phyloP scores from a whole-genome alignment of 768 basidiomycete species.

The Mycena amicta region DNA sequence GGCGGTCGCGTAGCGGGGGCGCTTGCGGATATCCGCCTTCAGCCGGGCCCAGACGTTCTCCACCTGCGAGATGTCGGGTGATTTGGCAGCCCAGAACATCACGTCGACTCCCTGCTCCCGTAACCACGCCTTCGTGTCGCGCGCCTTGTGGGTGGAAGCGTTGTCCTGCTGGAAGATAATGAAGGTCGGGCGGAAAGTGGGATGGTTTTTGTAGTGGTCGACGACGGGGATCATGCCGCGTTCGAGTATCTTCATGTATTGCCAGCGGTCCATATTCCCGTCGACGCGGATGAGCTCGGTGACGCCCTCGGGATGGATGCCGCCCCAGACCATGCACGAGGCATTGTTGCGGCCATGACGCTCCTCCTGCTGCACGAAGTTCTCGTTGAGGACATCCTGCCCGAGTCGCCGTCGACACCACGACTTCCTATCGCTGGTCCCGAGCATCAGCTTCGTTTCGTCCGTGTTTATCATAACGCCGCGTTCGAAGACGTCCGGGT shows the following conservation, averaged over 20 bases:
- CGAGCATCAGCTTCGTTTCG: constrained; percentile 3
- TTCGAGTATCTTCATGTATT: constrained; percentile 4
- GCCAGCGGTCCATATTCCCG: not conserved
- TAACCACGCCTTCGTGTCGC: not conserved
- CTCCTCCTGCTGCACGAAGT: not conserved
- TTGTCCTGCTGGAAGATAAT: constrained; percentile 8
- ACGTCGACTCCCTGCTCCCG: constrained; percentile 3
- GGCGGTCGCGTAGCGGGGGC: not conserved
- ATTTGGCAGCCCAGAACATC: not conserved
- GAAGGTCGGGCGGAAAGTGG: not conserved
- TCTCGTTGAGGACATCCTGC: not conserved
- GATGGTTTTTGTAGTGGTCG: constrained; percentile 5
- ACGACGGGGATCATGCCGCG: not conserved
- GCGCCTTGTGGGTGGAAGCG: not conserved
- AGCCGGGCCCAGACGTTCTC: not conserved
- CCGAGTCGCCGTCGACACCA: not conserved
- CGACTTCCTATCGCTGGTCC: not conserved
- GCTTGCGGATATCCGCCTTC: not conserved
- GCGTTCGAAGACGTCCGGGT: not conserved
- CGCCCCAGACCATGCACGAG: not conserved
- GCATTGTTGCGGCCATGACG: not conserved
- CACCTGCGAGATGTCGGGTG: not conserved
- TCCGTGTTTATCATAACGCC: constrained; percentile 4
- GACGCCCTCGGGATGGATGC: not conserved
- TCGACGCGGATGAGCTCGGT: not conserved